Base-by-base conservation (phyloP, 192 early-diverging fungal genomes). In the Phlyctochytrium arcticum region DNA sequence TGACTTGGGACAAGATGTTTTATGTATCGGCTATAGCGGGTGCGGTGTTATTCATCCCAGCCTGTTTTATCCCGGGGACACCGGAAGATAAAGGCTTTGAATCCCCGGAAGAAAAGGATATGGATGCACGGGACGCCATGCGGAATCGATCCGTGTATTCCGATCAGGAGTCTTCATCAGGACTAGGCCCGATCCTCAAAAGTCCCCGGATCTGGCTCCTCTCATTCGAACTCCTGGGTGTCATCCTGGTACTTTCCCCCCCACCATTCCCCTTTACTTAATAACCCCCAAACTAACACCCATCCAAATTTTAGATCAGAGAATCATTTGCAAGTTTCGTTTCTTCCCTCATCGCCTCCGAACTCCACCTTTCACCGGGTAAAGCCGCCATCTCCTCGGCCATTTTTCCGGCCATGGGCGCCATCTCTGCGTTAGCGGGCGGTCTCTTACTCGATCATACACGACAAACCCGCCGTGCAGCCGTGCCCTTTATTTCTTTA, bases 281-380 rank as follows among this genome's bases (percentile, higher is more conserved):
- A 42, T 42, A n/a, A 42, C n/a, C 39, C 39, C 10, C n/a, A 42
- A 12, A n/a, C 9, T 9, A n/a, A n/a, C n/a, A n/a, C n/a, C n/a
- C n/a, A 37, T 36, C n/a, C 19, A 27, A 19, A 10, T 48, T 47
- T n/a, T 17, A 68, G 65, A 37, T 68, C 36, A 36, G 65, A 6
- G 65, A 68, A 29, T 68, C 65, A 10, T 68, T 68, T 36, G 65
- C 65, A 7, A 51, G 30, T 17, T 68, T 68, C 33, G 57, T 49
- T 1, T 68, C 65, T 8, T 33, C 65, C 2, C 32, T 68, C 3
- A 68, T 68, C 29, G 48, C 42, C 9, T 26, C 55, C 2, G 65
- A 57, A 57, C 55, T 68, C 42, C 35, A 59, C 1, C 56, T 68
- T 23, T 58, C 55, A 17, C 48, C 48, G 10, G 56, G 32, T 7